Evolutionary conservation across 2,329 filamentous ascomycete genomes (phyloP).

Genomic region (Trichocomaceae sp.): DNA sequence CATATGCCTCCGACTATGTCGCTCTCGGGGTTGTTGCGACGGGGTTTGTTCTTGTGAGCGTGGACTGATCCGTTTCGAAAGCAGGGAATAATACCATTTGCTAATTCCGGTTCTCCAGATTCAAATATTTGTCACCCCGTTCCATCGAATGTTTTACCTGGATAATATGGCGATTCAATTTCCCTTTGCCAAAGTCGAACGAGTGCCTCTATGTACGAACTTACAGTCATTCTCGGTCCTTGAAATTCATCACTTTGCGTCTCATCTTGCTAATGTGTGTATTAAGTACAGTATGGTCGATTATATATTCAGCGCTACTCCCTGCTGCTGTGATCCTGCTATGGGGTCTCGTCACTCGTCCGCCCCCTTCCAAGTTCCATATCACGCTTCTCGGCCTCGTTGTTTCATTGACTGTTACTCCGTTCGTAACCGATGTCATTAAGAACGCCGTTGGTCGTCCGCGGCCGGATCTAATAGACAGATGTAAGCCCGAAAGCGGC

Average conservation of each 20-base stretch:
- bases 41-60: conserved; percentile 46
- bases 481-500: conserved; percentile 65
- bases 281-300: conserved; percentile 51
- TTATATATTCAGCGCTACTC: conserved; percentile 68
- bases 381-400: conserved; percentile 75
- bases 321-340: conserved; percentile 62
- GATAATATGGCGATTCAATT: conserved; percentile 79
- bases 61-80: background rate
- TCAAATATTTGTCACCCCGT: conserved; percentile 67
- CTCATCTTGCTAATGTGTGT: background rate
- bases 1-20: conserved; percentile 83
- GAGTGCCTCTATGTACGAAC: conserved; percentile 66
- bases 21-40: conserved; percentile 65
- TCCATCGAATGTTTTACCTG: conserved; percentile 90
- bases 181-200: conserved; percentile 75
- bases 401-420: conserved; percentile 68
- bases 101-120: conserved; percentile 41
- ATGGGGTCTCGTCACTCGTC: conserved; percentile 57
- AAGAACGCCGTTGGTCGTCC: conserved; percentile 84
- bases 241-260: background rate
- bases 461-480: conserved; percentile 78
- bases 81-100: background rate
- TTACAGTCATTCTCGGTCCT: conserved; percentile 15
- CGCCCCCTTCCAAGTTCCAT: conserved; percentile 71
- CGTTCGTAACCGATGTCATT: conserved; percentile 79